phyloP scores from a whole-genome alignment of 805 yeast genomes.

The Yamadazyma olivae region DNA sequence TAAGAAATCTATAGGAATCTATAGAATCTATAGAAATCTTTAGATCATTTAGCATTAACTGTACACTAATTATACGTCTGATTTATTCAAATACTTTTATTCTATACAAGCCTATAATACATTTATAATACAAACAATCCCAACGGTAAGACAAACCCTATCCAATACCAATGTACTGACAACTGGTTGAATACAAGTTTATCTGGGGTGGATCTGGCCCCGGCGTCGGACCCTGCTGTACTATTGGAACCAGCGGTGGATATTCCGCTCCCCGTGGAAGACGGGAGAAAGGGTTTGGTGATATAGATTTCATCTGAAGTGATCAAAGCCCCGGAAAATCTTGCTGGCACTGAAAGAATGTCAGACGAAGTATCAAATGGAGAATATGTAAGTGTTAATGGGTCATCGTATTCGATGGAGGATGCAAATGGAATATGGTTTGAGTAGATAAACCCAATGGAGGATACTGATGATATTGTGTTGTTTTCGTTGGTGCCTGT shows the following conservation, averaged over 20 bases:
- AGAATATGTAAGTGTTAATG: slow-evolving; percentile 7
- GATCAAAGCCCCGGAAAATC: slow-evolving; percentile 16
- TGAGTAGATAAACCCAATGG: slow-evolving; percentile 8
- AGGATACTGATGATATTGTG: slow-evolving; percentile 1
- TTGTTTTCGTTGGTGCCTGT: not conserved
- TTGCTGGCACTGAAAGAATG: slow-evolving; percentile 12
- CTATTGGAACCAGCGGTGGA: too few species aligned
- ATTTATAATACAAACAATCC: not conserved
- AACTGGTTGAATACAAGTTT: too few species aligned
- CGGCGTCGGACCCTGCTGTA: too few species aligned
- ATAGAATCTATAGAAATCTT: not conserved
- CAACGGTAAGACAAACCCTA: not conserved
- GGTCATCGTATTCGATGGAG: not conserved
- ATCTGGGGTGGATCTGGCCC: too few species aligned
- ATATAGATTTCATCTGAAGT: slow-evolving; percentile 27
- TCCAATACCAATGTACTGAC: not conserved
- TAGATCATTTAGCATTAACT: too few species aligned
- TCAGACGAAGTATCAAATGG: slow-evolving; percentile 2
- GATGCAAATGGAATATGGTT: slow-evolving; percentile 12
- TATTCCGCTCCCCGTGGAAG: too few species aligned
- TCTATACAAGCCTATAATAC: not conserved
- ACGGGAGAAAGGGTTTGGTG: too few species aligned
- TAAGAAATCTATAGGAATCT: slow-evolving; percentile 4
- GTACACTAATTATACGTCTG: not conserved
- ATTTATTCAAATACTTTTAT: not conserved